Conservation (phyloP, 2,329 filamentous ascomycete genomes). For the Verticillium nubilum region DNA sequence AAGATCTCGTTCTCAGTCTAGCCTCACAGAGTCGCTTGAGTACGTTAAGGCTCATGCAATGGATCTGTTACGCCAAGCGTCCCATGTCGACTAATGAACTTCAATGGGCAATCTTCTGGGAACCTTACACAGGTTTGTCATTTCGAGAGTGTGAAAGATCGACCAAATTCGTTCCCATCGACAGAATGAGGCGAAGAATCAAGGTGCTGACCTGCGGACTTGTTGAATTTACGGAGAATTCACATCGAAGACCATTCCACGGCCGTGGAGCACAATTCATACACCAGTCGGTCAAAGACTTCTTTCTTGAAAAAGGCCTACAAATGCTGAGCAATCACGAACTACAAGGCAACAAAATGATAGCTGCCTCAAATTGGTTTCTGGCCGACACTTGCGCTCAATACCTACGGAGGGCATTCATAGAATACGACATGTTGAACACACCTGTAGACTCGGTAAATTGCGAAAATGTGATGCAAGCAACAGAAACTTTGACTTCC, state of each 20-base stretch:
- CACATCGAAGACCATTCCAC: background rate
- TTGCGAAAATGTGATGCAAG: too few species aligned
- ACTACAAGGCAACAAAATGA: too few species aligned
- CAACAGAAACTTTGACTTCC: too few species aligned
- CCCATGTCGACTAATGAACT: constrained; percentile 21
- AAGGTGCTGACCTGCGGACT: constrained; percentile 21
- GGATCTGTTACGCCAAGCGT: constrained; percentile 22
- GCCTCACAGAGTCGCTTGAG: constrained; percentile 8
- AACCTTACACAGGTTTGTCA: constrained; percentile 12
- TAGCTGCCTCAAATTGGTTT: too few species aligned
- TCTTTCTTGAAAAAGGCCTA: constrained; percentile 19
- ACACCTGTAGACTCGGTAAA: too few species aligned
- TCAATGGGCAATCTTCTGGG: constrained; percentile 23
- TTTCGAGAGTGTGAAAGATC: constrained; percentile 12
- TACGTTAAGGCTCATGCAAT: constrained; percentile 22
- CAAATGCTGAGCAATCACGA: too few species aligned
- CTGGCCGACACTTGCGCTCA: too few species aligned
- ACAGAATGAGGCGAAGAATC: constrained; percentile 12
- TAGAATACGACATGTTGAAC: too few species aligned
- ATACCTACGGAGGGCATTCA: too few species aligned
- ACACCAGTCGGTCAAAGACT: constrained; percentile 27
- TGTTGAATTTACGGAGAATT: constrained; percentile 13
- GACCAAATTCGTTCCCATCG: constrained; percentile 12
- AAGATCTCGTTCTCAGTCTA: constrained; percentile 9
- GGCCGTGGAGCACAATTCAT: constrained; percentile 30